Evolutionary conservation across 2,329 filamentous ascomycete genomes (phyloP).

Genomic region (Botrytis sinoallii): DNA sequence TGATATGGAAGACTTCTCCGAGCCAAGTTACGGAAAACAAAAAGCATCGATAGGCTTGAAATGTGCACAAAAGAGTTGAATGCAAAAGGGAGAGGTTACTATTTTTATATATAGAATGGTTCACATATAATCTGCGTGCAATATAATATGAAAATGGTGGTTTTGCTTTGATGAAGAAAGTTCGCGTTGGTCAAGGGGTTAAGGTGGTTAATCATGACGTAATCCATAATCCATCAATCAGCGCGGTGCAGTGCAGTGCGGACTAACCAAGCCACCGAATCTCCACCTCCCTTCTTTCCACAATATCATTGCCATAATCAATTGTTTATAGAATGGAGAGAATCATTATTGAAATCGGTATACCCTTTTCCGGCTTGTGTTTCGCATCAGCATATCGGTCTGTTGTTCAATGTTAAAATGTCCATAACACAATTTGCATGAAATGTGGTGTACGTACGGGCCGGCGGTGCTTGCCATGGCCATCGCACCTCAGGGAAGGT

Average conservation of each 20-base stretch:
- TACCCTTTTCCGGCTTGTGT: not conserved
- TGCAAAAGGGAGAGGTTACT: not conserved
- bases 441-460: not conserved
- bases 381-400: not conserved
- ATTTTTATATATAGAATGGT: not conserved
- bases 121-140: not conserved
- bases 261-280: not conserved
- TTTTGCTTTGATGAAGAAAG: not conserved
- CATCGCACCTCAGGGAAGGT: not conserved
- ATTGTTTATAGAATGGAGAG: not conserved
- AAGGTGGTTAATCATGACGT: constrained; percentile 6
- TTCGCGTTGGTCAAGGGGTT: not conserved
- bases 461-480: not conserved
- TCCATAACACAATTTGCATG: not conserved
- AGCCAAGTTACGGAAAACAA: not conserved
- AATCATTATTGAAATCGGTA: not conserved
- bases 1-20: not conserved
- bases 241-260: not conserved
- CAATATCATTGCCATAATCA: not conserved
- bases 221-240: not conserved
- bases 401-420: not conserved
- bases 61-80: not conserved
- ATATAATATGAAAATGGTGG: not conserved
- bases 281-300: not conserved
- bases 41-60: not conserved